Percentiles rank a stretch among this genome's conserved stretches.
phyloP scores from a whole-genome alignment of 768 basidiomycete genomes.

The Rhizopogon rudus region DNA sequence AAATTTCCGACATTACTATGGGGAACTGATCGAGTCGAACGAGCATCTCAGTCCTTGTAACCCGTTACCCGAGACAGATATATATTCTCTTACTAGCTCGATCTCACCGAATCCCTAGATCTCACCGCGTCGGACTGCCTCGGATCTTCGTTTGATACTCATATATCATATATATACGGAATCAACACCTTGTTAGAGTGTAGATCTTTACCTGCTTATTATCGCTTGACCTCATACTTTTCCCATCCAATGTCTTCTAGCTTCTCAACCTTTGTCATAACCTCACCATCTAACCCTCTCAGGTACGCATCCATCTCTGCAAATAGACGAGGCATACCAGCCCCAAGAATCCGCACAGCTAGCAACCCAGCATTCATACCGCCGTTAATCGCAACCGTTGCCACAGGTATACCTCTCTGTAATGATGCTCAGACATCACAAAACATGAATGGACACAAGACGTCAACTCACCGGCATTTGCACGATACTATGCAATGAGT shows the following conservation, averaged over 20 bases:
- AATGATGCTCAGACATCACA: not conserved
- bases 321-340: conserved; percentile 63
- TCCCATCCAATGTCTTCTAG: conserved; percentile 85
- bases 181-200: too few relatives aligned
- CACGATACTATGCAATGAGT: conserved; percentile 95
- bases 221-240: conserved; percentile 51
- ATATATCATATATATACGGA: not conserved
- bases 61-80: too few relatives aligned
- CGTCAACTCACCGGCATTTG: conserved; percentile 87
- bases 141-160: too few relatives aligned
- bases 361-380: conserved; percentile 90
- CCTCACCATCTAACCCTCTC: conserved; percentile 64
- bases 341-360: conserved; percentile 84
- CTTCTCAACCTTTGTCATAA: conserved; percentile 71
- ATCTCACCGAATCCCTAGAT: too few relatives aligned
- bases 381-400: conserved; percentile 96
- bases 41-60: too few relatives aligned
- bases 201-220: not conserved
- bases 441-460: not conserved
- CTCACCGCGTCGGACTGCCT: too few relatives aligned
- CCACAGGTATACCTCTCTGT: conserved; percentile 93
- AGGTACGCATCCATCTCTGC: conserved; percentile 72
- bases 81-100: too few relatives aligned
- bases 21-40: too few relatives aligned
- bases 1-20: too few relatives aligned